phyloP scores from a whole-genome alignment of 2,329 filamentous ascomycete species.

The Fusarium sp. region DNA sequence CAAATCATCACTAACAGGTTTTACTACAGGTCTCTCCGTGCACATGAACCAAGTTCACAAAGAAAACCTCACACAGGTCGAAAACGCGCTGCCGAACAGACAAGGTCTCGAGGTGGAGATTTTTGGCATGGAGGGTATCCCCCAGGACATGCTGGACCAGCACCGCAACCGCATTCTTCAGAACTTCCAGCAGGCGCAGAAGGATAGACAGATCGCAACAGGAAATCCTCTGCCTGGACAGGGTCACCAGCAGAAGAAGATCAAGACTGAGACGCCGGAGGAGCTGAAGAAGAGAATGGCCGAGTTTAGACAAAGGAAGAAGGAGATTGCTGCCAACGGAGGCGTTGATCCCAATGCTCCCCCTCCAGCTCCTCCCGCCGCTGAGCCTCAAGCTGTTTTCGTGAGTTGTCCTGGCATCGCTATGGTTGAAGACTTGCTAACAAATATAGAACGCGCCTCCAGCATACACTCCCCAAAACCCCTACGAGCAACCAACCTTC shows the following conservation, averaged over 20 bases:
- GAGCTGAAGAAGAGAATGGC: slow-evolving; percentile 85
- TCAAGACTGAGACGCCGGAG: slow-evolving; percentile 78
- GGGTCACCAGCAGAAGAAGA: slow-evolving; percentile 67
- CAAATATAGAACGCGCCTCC: slow-evolving; percentile 53
- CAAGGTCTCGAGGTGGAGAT: slow-evolving; percentile 92
- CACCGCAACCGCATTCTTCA: slow-evolving; percentile 89
- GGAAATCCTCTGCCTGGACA: slow-evolving; percentile 83
- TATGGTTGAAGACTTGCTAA: slow-evolving; percentile 30
- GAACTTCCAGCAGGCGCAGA: slow-evolving; percentile 86
- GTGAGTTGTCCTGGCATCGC: slow-evolving; percentile 57
- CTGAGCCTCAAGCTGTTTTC: slow-evolving; percentile 64
- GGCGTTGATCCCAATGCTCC: slow-evolving; percentile 50
- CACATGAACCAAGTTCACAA: slow-evolving; percentile 99
- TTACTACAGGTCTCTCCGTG: slow-evolving; percentile 80
- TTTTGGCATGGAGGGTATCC: slow-evolving; percentile 98
- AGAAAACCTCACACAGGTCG: slow-evolving; percentile 85
- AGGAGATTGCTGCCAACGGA: slow-evolving; percentile 65
- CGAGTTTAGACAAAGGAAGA: slow-evolving; percentile 77
- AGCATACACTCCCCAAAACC: slow-evolving; percentile 44
- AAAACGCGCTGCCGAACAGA: slow-evolving; percentile 90
- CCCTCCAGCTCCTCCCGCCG: slow-evolving; percentile 39
- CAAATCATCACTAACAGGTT: not conserved
- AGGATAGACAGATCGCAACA: slow-evolving; percentile 81
- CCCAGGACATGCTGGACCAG: slow-evolving; percentile 82
- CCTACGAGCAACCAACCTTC: slow-evolving; percentile 27